phyloP scores from a whole-genome alignment of 805 yeast species.

The Saccharomycopsis sp. region DNA sequence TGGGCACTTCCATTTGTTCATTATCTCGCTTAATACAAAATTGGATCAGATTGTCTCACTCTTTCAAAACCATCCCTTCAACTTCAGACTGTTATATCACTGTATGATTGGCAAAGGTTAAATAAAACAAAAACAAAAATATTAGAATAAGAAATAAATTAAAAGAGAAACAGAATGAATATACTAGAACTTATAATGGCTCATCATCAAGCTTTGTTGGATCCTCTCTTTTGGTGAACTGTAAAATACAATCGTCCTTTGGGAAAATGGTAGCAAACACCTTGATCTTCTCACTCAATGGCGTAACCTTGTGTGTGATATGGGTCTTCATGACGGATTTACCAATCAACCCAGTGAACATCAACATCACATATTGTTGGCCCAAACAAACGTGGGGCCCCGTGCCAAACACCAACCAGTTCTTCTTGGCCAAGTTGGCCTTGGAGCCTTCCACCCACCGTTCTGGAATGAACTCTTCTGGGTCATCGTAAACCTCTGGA shows the following conservation, averaged over 20 bases:
- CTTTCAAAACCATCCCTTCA: too few relatives aligned
- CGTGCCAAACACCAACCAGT: conserved; percentile 95
- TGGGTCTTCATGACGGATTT: conserved; percentile 78
- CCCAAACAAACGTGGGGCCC: conserved; percentile 97
- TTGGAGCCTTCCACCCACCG: conserved; percentile 81
- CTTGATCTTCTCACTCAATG: conserved; percentile 79
- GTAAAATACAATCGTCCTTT: conserved; percentile 80
- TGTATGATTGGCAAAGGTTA: too few relatives aligned
- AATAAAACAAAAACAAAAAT: too few relatives aligned
- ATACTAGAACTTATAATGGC: too few relatives aligned
- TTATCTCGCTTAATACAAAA: too few relatives aligned
- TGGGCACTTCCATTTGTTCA: too few relatives aligned
- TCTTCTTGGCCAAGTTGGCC: conserved; percentile 69
- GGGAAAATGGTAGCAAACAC: conserved; percentile 99
- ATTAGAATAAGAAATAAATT: too few relatives aligned
- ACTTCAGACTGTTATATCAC: too few relatives aligned
- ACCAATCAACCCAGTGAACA: conserved; percentile 85
- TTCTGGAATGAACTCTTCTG: conserved; percentile 91
- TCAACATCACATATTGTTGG: conserved; percentile 84
- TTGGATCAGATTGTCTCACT: too few relatives aligned
- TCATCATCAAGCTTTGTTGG: conserved; percentile 28
- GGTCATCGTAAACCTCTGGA: conserved; percentile 91
- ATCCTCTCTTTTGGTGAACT: conserved; percentile 56
- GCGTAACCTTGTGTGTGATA: conserved; percentile 75
- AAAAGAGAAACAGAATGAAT: too few relatives aligned